phyloP scores from a whole-genome alignment of 208 protist species.

The Kentomonas sorsogonicus region DNA sequence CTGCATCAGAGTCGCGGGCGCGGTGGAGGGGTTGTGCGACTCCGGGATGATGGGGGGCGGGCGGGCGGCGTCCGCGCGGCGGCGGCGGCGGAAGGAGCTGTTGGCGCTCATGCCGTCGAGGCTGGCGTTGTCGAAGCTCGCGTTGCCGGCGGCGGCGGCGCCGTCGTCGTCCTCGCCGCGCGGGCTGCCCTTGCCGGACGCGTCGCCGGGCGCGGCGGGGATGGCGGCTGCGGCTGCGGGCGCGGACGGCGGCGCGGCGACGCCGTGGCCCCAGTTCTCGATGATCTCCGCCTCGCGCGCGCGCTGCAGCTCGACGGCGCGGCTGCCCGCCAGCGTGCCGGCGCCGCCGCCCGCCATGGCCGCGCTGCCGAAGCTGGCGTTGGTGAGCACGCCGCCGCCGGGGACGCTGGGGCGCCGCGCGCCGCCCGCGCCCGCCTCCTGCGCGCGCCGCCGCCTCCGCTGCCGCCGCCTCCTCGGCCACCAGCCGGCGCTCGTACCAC shows the following conservation, averaged over 20 bases:
- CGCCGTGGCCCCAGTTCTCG: neutral
- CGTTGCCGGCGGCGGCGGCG: no score
- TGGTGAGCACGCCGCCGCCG: neutral
- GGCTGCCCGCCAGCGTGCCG: conserved; percentile 12
- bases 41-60: conserved; percentile 19
- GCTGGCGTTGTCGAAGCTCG: neutral
- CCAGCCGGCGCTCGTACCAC: neutral
- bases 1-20: neutral
- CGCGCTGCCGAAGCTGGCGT: neutral
- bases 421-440: neutral
- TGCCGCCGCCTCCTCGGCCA: conserved; percentile 2
- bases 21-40: neutral
- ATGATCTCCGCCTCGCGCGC: neutral
- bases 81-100: conserved; percentile 14
- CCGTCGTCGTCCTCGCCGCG: neutral
- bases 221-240: neutral
- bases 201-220: neutral
- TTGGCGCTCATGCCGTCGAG: neutral
- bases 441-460: neutral
- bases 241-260: no score
- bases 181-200: neutral
- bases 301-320: neutral
- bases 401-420: neutral
- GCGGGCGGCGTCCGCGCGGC: conserved; percentile 18
- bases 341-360: conserved; percentile 8